Percentiles rank a stretch among this genome's conserved stretches.
phyloP scores from a whole-genome alignment of 1,284 basidiomycete species.

The Papiliotrema flavescens region DNA sequence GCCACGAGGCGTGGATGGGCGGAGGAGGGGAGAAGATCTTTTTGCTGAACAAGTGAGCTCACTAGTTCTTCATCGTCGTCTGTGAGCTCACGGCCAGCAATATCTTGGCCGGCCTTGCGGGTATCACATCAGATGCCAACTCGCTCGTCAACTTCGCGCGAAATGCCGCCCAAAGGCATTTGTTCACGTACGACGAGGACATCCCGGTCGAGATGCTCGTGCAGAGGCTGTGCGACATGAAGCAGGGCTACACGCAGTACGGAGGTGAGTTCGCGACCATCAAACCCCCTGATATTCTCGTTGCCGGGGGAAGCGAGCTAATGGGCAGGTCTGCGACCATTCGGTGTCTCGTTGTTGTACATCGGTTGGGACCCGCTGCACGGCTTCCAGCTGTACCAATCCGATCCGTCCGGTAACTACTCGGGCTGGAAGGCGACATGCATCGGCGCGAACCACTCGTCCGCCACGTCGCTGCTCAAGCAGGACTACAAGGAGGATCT shows the following conservation, averaged over 20 bases:
- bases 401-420: conserved; percentile 97
- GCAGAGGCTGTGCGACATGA: conserved; percentile 91
- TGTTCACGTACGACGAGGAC: conserved; percentile 90
- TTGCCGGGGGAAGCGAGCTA: background rate
- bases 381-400: conserved; percentile 96
- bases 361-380: conserved; percentile 96
- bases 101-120: conserved; percentile 90
- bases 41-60: conserved; percentile 68
- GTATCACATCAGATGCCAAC: conserved; percentile 95
- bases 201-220: conserved; percentile 96
- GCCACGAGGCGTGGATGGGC: conserved; percentile 56
- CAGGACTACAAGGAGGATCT: conserved; percentile 99
- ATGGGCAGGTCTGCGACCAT: conserved; percentile 80
- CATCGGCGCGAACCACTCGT: conserved; percentile 91
- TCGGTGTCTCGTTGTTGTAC: conserved; percentile 94
- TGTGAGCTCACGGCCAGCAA: conserved; percentile 61
- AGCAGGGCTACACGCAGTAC: conserved; percentile 97
- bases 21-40: conserved; percentile 98
- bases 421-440: conserved; percentile 99
- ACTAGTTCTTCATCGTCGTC: background rate
- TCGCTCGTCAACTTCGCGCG: conserved; percentile 95
- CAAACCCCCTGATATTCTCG: background rate
- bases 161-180: conserved; percentile 81
- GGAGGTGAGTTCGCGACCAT: conserved; percentile 61
- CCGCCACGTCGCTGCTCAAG: conserved; percentile 65